Evolutionary conservation across 2,329 filamentous ascomycete genomes (phyloP).

Genomic region (Byssoonygena ceratinophila): DNA sequence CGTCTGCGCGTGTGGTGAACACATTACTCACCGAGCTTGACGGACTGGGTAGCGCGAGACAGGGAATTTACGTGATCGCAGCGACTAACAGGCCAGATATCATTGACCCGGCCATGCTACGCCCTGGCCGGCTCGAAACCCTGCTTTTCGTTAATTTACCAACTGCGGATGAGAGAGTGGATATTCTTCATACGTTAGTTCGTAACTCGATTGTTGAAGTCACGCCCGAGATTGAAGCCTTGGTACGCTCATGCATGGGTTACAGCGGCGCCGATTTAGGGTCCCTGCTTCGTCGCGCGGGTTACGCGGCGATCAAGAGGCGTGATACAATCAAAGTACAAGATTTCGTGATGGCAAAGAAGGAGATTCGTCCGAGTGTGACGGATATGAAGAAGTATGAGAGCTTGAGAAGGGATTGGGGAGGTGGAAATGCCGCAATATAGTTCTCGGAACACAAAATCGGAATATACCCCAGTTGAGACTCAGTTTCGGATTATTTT

Average conservation of each 20-base stretch:
- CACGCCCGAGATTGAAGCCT: slow-evolving; percentile 45
- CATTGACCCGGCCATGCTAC: slow-evolving; percentile 89
- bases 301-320: slow-evolving; percentile 45
- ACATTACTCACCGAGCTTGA: slow-evolving; percentile 91
- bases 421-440: slow-evolving; percentile 24
- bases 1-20: slow-evolving; percentile 82
- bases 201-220: slow-evolving; percentile 45
- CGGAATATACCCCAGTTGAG: slow-evolving; percentile 4
- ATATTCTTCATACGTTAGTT: slow-evolving; percentile 64
- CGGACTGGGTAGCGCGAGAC: slow-evolving; percentile 60
- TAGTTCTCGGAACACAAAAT: neutral
- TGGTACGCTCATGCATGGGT: slow-evolving; percentile 63
- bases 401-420: slow-evolving; percentile 42
- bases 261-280: slow-evolving; percentile 64
- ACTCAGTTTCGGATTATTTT: too few species aligned
- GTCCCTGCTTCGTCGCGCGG: slow-evolving; percentile 49
- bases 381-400: slow-evolving; percentile 49
- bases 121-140: slow-evolving; percentile 78
- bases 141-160: slow-evolving; percentile 85
- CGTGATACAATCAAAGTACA: slow-evolving; percentile 39
- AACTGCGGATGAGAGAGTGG: slow-evolving; percentile 63
- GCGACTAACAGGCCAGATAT: slow-evolving; percentile 94
- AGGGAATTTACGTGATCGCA: slow-evolving; percentile 86
- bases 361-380: slow-evolving; percentile 41
- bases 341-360: slow-evolving; percentile 34